Base-by-base conservation (phyloP, 495 filamentous ascomycete species). In the Hyaloscypha finlandica region DNA sequence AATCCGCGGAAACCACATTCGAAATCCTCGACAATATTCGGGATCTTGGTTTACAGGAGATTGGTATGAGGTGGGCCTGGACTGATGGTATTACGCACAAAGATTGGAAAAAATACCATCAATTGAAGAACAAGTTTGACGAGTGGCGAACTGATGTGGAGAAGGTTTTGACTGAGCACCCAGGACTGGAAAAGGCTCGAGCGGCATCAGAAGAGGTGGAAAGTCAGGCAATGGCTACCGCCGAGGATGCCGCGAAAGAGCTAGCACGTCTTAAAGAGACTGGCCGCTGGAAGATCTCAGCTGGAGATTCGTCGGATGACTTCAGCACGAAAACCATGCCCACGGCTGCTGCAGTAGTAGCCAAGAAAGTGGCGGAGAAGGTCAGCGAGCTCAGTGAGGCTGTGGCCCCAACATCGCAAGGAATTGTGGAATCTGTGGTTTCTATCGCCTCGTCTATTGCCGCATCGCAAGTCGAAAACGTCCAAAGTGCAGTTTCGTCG, bases 41-140 rank as follows among this genome's bases (percentile, higher is more conserved):
- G 25, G 93, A 97, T 69, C 82, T 97, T 8, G 93, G 93, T 2
- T 82, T 99, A 8, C 93, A 97, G 73, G 94, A 97, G 73, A 92
- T 99, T 62, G 96, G 96, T 51, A 94, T 96, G 86, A 92, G 95
- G 66, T 99, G 96, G 94, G 93, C 94, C 1, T 96, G 92, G 90
- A 96, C 92, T 84, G 94, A 97, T 61, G 90, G 90, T 45, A 86
- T 99, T 66, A 94, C 93, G 6, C 97, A 98, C 81, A 94, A 95
- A 72, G 93, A 97, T 74, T 99, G 96, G 96, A 85, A 86, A 32
- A 91, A 91, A 72, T 98, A 97, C 74, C 90, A 97, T 72, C 82
- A 89, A 31, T 81, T 98, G 65, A 96, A 92, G 79, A 85, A 85
- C 53, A 87, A 91, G 32, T 90, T 97, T 55, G 89, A 92, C 45